These are phyloP conservation scores for Casuarina glauca DNA, from an alignment of 306 rosid genomes.

Conservation along the genomic window DNA sequence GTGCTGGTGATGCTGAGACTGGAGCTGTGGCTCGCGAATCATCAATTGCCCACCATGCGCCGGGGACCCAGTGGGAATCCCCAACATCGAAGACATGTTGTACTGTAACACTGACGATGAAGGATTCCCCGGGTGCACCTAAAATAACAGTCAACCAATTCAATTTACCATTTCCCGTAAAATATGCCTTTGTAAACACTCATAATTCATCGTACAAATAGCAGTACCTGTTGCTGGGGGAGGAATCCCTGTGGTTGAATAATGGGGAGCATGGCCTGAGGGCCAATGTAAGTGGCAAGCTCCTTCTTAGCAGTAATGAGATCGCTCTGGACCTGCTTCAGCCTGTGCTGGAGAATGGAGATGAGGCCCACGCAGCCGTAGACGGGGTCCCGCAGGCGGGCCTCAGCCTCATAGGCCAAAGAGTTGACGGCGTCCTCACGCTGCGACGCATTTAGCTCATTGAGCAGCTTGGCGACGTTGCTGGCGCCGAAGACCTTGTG, in stretches of 20 bases:
- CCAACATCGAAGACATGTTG: constrained; percentile 39
- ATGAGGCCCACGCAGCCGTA: constrained; percentile 93
- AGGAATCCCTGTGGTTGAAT: constrained; percentile 19
- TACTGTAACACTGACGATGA: constrained; percentile 35
- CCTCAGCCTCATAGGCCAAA: constrained; percentile 83
- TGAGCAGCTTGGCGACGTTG: constrained; percentile 78
- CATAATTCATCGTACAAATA: too few relatives aligned
- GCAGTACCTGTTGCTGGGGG: constrained; percentile 32
- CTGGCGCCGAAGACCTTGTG: constrained; percentile 95
- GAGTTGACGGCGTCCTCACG: constrained; percentile 92
- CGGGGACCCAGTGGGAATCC: constrained; percentile 16
- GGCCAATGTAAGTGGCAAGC: constrained; percentile 69
- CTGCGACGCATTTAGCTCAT: constrained; percentile 65
- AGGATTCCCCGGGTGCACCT: too few relatives aligned
- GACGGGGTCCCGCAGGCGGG: constrained; percentile 79
- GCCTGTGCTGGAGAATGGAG: constrained; percentile 73
- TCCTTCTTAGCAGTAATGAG: constrained; percentile 65
- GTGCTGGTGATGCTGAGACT: constrained; percentile 29
- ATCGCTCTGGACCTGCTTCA: constrained; percentile 54
- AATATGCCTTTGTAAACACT: too few relatives aligned
- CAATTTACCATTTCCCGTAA: too few relatives aligned
- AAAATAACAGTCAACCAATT: too few relatives aligned
- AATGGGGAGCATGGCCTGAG: constrained; percentile 51
- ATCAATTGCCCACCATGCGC: constrained; percentile 37
- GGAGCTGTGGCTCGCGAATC: constrained; percentile 52